Base-by-base conservation (phyloP, 2,329 filamentous ascomycete genomes). In the Lachnum nothofagi region DNA sequence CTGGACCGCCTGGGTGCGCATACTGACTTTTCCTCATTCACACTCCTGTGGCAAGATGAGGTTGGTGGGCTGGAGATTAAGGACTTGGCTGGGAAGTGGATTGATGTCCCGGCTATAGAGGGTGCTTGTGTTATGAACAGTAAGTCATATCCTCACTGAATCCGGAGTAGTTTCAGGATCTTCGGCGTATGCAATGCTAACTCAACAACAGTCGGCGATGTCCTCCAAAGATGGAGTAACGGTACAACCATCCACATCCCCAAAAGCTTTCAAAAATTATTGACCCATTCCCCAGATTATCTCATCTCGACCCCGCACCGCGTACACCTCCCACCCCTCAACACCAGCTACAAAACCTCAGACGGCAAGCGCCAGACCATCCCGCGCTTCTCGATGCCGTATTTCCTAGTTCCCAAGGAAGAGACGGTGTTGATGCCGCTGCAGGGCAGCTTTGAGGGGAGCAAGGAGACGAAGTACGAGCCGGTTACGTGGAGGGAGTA, bases 21-120 rank as follows among this genome's bases (percentile, higher is more conserved):
- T 53, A 66, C 68, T 0, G 72, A 75, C 59, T 71, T 66, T 49
- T 70, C 70, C 6, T 70, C 72, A 43, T 62, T 75, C 20, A 75
- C 72, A 1, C 63, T 76, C 4, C 61, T 75, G 12, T 69, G 72
- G 52, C 72, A 75, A 58, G 72, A 74, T 55, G 54, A 64, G 2
- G 69, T 68, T 1, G 71, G 71, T 16, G 73, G 71, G 1, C 61
- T 75, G 5, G 71, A 75, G 56, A 71, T 75, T 1, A 65, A 68
- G 42, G 68, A 72, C 48, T 63, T 70, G 70, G n/a, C 14, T 0
- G 42, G 40, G 2, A 31, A 44, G 16, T 56, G 43, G 39, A 63
- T 73, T 9, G 47, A 66, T 1, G 71, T 69, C 5, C 67, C 70
- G 1, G 69, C 69, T 45, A 58, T 73, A 3, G 65, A 67, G 0